Conservation (phyloP, 495 filamentous ascomycete species). For the Trichoderma gamsii region DNA sequence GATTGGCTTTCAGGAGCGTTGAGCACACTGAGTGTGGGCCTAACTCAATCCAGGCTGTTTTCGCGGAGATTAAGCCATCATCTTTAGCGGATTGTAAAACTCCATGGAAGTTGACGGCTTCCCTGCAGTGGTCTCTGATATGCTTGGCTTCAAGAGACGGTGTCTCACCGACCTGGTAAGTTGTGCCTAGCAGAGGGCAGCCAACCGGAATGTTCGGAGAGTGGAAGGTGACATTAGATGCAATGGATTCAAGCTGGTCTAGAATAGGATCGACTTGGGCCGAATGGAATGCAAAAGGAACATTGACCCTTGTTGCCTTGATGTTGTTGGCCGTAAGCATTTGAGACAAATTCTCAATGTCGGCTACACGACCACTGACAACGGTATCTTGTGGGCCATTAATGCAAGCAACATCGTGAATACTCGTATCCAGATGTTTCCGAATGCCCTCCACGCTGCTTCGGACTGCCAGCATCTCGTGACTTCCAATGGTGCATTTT, state of each 20-base stretch:
- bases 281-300: constrained; percentile 79
- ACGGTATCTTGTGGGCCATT: constrained; percentile 59
- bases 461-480: constrained; percentile 59
- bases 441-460: constrained; percentile 36
- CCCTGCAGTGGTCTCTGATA: constrained; percentile 59
- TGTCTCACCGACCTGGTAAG: constrained; percentile 46
- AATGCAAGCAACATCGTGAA: constrained; percentile 52
- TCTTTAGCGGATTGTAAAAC: constrained; percentile 53
- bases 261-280: constrained; percentile 73
- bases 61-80: constrained; percentile 43
- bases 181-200: constrained; percentile 59
- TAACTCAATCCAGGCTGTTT: constrained; percentile 59
- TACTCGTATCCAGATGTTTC: constrained; percentile 25
- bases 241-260: constrained; percentile 54
- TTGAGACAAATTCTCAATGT: constrained; percentile 54
- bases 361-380: constrained; percentile 44
- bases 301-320: constrained; percentile 63
- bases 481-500: constrained; percentile 64
- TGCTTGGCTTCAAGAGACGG: constrained; percentile 52
- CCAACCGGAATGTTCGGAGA: constrained; percentile 61
- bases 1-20: constrained; percentile 60
- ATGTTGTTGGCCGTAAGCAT: constrained; percentile 53
- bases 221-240: constrained; percentile 52
- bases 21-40: constrained; percentile 65
- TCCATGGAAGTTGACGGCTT: constrained; percentile 67